phyloP scores from a whole-genome alignment of 306 rosid genomes.

The Dryas drummondii region DNA sequence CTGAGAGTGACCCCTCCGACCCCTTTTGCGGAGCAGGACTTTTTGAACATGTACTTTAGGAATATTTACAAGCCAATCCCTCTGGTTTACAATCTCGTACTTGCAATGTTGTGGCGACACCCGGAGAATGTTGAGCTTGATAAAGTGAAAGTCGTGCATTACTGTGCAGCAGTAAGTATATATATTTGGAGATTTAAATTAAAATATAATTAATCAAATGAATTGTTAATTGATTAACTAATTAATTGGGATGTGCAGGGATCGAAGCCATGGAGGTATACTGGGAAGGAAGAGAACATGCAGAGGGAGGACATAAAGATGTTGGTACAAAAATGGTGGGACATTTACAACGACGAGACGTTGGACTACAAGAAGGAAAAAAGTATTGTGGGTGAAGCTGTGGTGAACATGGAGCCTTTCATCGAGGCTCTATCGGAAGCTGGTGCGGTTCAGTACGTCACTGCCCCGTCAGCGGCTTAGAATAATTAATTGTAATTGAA shows the following conservation, averaged over 20 bases:
- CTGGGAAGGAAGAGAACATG: conserved; percentile 78
- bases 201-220: background rate
- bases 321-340: conserved; percentile 81
- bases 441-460: conserved; percentile 41
- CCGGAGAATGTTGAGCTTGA: conserved; percentile 58
- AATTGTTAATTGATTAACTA: background rate
- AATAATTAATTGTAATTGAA: too few species aligned
- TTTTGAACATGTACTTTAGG: conserved; percentile 63
- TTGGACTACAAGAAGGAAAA: conserved; percentile 42
- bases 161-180: conserved; percentile 63
- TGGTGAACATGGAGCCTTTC: conserved; percentile 39
- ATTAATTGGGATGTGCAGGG: conserved; percentile 38
- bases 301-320: conserved; percentile 71
- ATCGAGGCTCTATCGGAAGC: conserved; percentile 50
- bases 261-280: conserved; percentile 89
- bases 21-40: conserved; percentile 79
- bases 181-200: too few species aligned
- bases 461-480: conserved; percentile 79
- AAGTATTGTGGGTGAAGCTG: background rate
- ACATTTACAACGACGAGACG: conserved; percentile 51
- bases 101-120: conserved; percentile 86
- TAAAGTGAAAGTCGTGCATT: conserved; percentile 64
- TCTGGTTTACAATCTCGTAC: conserved; percentile 51
- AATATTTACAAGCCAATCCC: conserved; percentile 58
- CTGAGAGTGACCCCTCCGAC: conserved; percentile 54